A percentile compares a stretch with the other conserved stretches of the same genome.
Conservation (phyloP, 2,329 filamentous ascomycete species). For the Alternaria metachromatica region DNA sequence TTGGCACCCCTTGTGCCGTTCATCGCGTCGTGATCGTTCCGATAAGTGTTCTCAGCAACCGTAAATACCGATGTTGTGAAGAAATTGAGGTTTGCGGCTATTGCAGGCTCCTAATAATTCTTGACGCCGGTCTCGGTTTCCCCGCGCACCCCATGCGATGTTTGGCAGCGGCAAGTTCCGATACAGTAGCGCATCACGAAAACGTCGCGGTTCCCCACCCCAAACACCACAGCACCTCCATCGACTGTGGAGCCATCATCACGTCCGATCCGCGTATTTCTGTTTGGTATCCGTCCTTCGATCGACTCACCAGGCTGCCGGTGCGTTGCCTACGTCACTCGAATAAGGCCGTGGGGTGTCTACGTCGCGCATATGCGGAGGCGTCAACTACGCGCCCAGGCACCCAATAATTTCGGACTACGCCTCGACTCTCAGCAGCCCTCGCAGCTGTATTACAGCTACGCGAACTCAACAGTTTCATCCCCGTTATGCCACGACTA, state of each 20-base stretch:
- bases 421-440: background rate
- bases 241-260: background rate
- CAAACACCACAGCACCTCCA: background rate
- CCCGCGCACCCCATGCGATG: constrained; percentile 1
- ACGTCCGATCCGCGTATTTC: background rate
- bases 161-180: background rate
- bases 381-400: background rate
- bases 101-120: constrained; percentile 8
- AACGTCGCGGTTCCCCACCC: background rate
- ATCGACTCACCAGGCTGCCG: background rate
- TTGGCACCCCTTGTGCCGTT: constrained; percentile 29
- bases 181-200: background rate
- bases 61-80: background rate
- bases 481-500: background rate
- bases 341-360: background rate
- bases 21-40: background rate
- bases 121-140: constrained; percentile 6
- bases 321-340: background rate
- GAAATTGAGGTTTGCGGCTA: constrained; percentile 3
- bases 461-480: background rate
- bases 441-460: background rate
- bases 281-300: background rate
- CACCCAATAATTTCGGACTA: background rate
- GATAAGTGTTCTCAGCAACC: background rate
- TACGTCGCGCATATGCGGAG: background rate